These are phyloP conservation scores for Porphyrellus cyaneotinctus DNA, from an alignment of 768 basidiomycete genomes.

Conservation along the genomic window DNA sequence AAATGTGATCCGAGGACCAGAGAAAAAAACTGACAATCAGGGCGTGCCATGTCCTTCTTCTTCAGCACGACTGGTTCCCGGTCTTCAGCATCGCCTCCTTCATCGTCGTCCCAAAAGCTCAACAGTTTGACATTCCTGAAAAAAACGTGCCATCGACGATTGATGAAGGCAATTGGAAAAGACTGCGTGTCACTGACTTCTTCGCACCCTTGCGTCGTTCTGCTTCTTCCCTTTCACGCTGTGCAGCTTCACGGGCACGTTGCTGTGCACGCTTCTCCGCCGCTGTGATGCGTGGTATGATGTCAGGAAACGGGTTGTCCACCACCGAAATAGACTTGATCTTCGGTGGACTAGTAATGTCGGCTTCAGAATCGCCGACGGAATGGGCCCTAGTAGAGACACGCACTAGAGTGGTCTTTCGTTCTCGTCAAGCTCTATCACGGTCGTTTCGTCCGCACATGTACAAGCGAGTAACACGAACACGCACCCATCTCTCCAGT, in stretches of 20 bases:
- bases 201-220: slow-evolving; percentile 73
- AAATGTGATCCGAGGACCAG: neutral
- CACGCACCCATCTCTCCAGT: slow-evolving; percentile 82
- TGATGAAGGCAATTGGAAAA: neutral
- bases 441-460: neutral
- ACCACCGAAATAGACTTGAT: slow-evolving; percentile 81
- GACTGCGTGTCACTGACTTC: slow-evolving; percentile 57
- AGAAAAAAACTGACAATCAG: slow-evolving; percentile 61
- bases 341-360: slow-evolving; percentile 72
- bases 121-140: slow-evolving; percentile 81
- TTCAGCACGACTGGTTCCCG: slow-evolving; percentile 51
- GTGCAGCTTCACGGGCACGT: slow-evolving; percentile 70
- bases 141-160: neutral
- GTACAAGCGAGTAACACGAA: neutral
- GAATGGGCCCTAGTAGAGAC: neutral
- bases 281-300: slow-evolving; percentile 93
- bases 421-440: slow-evolving; percentile 63
- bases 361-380: neutral
- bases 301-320: slow-evolving; percentile 94
- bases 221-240: slow-evolving; percentile 74
- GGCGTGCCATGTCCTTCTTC: slow-evolving; percentile 58
- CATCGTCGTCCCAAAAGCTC: slow-evolving; percentile 80
- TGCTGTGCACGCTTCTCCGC: slow-evolving; percentile 85
- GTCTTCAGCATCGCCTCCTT: slow-evolving; percentile 52
- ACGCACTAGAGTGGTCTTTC: slow-evolving; percentile 80